Evolutionary conservation across 2,329 filamentous ascomycete genomes (phyloP).

Genomic region (Fusarium annulatum): DNA sequence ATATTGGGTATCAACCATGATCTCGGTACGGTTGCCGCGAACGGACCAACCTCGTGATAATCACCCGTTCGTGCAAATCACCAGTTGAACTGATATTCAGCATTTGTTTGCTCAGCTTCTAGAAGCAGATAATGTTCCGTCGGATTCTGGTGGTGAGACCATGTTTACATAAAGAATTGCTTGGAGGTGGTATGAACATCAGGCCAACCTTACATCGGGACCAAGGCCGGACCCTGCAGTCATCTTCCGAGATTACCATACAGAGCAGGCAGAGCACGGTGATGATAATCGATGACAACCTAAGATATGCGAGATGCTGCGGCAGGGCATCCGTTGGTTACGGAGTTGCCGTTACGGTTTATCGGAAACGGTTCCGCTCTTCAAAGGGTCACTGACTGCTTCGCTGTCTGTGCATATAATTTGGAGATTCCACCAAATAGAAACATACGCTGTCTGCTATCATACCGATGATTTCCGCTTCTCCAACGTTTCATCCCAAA

Average conservation of each 20-base stretch:
- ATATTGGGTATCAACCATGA: background rate
- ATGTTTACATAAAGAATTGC: background rate
- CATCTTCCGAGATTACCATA: background rate
- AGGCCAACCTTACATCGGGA: background rate
- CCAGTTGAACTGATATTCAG: background rate
- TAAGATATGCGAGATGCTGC: background rate
- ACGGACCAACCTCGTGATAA: background rate
- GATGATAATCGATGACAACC: background rate
- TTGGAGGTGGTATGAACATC: background rate
- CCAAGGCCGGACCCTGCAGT: background rate
- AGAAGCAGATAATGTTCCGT: background rate
- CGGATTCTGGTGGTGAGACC: background rate
- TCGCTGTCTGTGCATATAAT: background rate
- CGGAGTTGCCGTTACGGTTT: background rate
- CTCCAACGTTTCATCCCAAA: background rate
- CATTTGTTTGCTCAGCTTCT: background rate
- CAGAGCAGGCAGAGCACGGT: constrained; percentile 7
- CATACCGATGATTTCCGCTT: constrained; percentile 9
- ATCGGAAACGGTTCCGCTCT: constrained; percentile 11
- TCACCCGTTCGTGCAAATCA: background rate
- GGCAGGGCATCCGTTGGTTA: background rate
- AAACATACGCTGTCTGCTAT: background rate
- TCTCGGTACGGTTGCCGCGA: background rate
- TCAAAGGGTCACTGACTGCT: background rate
- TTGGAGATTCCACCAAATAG: background rate